phyloP scores from a whole-genome alignment of 2,329 filamentous ascomycete species.

The Penicillium sp. region DNA sequence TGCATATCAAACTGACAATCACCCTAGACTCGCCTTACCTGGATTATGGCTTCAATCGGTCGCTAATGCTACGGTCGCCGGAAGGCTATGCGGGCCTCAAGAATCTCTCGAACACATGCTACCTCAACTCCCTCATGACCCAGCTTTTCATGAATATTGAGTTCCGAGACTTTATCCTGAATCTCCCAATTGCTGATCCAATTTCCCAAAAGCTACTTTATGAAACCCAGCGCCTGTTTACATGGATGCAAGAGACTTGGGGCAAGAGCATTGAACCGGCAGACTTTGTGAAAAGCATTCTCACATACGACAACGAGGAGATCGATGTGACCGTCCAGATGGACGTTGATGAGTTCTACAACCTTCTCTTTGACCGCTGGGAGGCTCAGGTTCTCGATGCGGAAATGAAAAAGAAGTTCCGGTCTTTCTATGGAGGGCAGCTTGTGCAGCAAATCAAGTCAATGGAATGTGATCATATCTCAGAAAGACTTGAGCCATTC shows the following conservation, averaged over 20 bases:
- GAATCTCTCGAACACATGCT: constrained; percentile 93
- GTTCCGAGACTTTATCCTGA: constrained; percentile 77
- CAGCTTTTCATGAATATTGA: constrained; percentile 92
- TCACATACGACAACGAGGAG: constrained; percentile 68
- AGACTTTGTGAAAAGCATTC: constrained; percentile 64
- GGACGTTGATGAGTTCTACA: constrained; percentile 98
- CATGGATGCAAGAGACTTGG: constrained; percentile 73
- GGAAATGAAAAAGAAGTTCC: constrained; percentile 63
- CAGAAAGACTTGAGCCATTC: constrained; percentile 79
- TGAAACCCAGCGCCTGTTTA: constrained; percentile 74
- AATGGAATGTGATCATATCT: constrained; percentile 87
- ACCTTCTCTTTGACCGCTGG: constrained; percentile 81
- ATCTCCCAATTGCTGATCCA: constrained; percentile 49
- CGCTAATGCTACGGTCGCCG: constrained; percentile 59
- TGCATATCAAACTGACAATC: neutral
- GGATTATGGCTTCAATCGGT: constrained; percentile 54
- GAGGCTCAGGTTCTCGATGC: constrained; percentile 66
- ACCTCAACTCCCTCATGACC: constrained; percentile 86
- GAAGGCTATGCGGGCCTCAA: constrained; percentile 81
- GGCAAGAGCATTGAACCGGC: constrained; percentile 64
- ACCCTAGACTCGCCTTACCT: constrained; percentile 38
- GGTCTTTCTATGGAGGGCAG: constrained; percentile 81
- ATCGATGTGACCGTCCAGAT: constrained; percentile 89
- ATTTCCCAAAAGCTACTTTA: constrained; percentile 58
- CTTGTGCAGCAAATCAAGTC: constrained; percentile 92